These are phyloP conservation scores for Pezicula neosporulosa DNA, from an alignment of 2,329 filamentous ascomycete genomes.

Conservation along the genomic window DNA sequence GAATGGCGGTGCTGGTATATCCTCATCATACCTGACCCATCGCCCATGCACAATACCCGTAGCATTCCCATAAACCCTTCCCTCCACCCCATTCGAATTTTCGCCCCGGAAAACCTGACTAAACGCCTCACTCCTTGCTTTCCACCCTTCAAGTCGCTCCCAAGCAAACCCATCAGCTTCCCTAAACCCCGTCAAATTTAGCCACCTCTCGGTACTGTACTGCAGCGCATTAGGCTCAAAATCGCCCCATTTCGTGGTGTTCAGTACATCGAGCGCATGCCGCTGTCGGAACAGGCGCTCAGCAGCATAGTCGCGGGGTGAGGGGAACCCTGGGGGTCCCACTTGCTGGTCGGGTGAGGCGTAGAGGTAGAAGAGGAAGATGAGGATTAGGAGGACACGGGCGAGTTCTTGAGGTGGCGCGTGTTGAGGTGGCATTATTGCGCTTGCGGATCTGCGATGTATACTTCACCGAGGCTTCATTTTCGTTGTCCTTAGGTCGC, in stretches of 20 bases:
- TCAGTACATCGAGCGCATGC: slow-evolving; percentile 49
- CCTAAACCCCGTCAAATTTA: slow-evolving; percentile 77
- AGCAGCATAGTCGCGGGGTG: slow-evolving; percentile 37
- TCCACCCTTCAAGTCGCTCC: slow-evolving; percentile 67
- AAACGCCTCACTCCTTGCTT: slow-evolving; percentile 59
- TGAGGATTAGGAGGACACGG: slow-evolving; percentile 23
- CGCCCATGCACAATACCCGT: slow-evolving; percentile 28
- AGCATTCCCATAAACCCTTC: slow-evolving; percentile 28
- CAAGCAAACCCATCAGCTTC: slow-evolving; percentile 73
- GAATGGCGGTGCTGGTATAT: slow-evolving; percentile 6
- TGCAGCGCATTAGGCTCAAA: slow-evolving; percentile 42
- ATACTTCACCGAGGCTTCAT: not conserved
- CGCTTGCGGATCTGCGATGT: not conserved
- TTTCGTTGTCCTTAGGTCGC: not conserved
- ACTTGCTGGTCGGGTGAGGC: slow-evolving; percentile 22
- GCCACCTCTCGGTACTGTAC: slow-evolving; percentile 34
- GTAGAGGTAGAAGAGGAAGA: slow-evolving; percentile 29
- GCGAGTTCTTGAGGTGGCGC: slow-evolving; percentile 23
- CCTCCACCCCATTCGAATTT: slow-evolving; percentile 12
- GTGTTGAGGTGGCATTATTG: slow-evolving; percentile 20
- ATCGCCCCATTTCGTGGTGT: slow-evolving; percentile 56
- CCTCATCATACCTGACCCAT: slow-evolving; percentile 25
- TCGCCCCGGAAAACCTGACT: slow-evolving; percentile 44
- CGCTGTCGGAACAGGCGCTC: slow-evolving; percentile 49
- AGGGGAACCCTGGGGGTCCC: slow-evolving; percentile 35